Evolutionary conservation across 2,329 filamentous ascomycete genomes (phyloP).

Genomic region (Pleomassaria siparia): DNA sequence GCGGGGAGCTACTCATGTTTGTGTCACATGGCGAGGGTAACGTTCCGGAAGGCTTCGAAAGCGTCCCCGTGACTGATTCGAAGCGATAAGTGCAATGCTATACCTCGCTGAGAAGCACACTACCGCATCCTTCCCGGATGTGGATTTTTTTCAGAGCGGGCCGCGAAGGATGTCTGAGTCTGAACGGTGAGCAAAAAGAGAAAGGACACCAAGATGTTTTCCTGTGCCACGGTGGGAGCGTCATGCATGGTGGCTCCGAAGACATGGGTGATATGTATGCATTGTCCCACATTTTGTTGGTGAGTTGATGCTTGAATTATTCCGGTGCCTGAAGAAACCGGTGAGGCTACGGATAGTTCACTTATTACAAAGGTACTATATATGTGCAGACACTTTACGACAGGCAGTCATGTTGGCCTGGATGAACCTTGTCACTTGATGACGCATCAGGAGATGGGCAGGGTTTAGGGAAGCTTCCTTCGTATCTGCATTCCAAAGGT

Average conservation of each 20-base stretch:
- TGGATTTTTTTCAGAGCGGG: not conserved
- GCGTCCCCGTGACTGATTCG: not conserved
- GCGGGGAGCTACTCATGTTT: not conserved
- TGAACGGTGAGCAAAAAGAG: not conserved
- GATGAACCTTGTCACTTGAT: not conserved
- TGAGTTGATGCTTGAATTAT: not conserved
- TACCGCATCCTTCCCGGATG: not conserved
- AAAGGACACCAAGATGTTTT: not conserved
- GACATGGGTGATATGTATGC: not conserved
- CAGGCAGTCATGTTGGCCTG: no score
- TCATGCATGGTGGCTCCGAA: not conserved
- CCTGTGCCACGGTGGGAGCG: not conserved
- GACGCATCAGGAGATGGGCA: not conserved
- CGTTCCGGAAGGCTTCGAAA: conserved; percentile 1
- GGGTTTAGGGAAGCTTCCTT: not conserved
- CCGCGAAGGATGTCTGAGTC: not conserved
- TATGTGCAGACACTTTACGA: no score
- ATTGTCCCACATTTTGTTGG: not conserved
- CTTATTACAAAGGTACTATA: no score
- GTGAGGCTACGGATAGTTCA: no score
- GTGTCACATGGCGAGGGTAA: not conserved
- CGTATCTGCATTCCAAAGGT: not conserved
- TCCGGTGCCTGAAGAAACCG: no score
- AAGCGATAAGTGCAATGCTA: not conserved
- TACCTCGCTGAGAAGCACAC: not conserved